These are phyloP conservation scores for Trichosphaerium sp. DNA, from an alignment of 78 protist genomes.

Conservation along the genomic window DNA sequence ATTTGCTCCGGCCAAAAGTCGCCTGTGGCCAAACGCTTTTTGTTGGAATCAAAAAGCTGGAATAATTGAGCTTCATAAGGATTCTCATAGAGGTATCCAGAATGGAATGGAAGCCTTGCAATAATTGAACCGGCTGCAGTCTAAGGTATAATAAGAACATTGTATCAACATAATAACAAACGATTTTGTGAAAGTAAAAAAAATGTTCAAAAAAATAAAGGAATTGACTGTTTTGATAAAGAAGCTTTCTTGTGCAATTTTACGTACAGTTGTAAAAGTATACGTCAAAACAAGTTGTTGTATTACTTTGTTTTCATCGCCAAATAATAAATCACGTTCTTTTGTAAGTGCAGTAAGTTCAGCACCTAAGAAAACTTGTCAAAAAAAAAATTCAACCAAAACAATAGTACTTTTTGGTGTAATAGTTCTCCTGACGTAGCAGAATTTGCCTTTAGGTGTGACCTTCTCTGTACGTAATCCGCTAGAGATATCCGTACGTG, in stretches of 20 bases:
- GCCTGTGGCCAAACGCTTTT: neutral
- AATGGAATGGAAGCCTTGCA: neutral
- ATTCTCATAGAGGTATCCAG: neutral
- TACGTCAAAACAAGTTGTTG: slow-evolving; percentile 1
- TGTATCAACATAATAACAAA: neutral
- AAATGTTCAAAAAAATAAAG: neutral
- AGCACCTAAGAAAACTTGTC: neutral
- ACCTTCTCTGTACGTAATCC: neutral
- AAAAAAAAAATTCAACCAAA: too few relatives aligned
- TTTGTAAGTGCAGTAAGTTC: neutral
- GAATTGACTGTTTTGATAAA: neutral
- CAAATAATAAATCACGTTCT: neutral
- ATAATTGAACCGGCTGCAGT: too few relatives aligned
- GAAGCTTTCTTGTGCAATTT: neutral
- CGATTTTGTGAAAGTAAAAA: neutral
- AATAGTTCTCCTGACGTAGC: neutral
- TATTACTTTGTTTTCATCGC: neutral
- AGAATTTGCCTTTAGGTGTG: neutral
- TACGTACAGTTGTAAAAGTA: neutral
- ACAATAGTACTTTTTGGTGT: neutral
- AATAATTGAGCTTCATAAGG: neutral
- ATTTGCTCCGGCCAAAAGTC: neutral
- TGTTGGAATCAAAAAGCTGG: neutral
- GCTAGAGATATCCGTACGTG: neutral
- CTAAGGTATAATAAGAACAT: neutral